Conservation (phyloP, 208 protist species). For the Trypanosoma scelopori region DNA sequence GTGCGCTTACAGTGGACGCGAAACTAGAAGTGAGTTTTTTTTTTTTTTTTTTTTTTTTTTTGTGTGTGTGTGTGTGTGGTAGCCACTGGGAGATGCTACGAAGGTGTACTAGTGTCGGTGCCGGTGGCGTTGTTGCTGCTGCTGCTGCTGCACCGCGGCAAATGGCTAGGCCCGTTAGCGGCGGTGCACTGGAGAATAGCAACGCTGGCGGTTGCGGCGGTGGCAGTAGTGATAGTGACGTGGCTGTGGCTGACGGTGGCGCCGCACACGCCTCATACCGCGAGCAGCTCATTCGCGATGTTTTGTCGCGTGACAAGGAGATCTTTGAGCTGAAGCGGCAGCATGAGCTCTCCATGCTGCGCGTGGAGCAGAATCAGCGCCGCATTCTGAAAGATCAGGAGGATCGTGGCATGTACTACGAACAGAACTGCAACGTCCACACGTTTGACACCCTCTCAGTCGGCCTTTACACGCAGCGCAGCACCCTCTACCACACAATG, state of each 20-base stretch:
- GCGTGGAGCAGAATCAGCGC: slow-evolving; percentile 81
- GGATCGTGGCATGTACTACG: slow-evolving; percentile 90
- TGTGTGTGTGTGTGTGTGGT: too few relatives aligned
- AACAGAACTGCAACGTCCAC: slow-evolving; percentile 89
- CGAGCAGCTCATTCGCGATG: slow-evolving; percentile 68
- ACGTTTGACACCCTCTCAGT: slow-evolving; percentile 90
- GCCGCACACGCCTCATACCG: slow-evolving; percentile 24
- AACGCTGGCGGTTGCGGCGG: neutral
- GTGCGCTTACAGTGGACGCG: neutral
- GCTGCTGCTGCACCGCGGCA: neutral
- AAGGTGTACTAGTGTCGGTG: slow-evolving; percentile 1
- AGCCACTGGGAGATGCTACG: slow-evolving; percentile 1
- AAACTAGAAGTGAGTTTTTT: neutral
- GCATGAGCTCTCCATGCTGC: slow-evolving; percentile 90
- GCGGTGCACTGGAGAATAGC: slow-evolving; percentile 1
- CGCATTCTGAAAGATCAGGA: slow-evolving; percentile 87
- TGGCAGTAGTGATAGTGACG: neutral
- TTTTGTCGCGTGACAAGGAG: slow-evolving; percentile 83
- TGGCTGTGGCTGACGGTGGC: neutral
- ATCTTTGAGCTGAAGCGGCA: slow-evolving; percentile 89
- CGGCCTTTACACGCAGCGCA: slow-evolving; percentile 84
- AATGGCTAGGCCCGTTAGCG: neutral
- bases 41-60: too few relatives aligned
- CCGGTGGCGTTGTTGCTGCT: too few relatives aligned
- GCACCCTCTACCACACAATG: slow-evolving; percentile 88